Evolutionary conservation across 345 rosid genomes (phyloP).

Genomic region (Linum tenue): DNA sequence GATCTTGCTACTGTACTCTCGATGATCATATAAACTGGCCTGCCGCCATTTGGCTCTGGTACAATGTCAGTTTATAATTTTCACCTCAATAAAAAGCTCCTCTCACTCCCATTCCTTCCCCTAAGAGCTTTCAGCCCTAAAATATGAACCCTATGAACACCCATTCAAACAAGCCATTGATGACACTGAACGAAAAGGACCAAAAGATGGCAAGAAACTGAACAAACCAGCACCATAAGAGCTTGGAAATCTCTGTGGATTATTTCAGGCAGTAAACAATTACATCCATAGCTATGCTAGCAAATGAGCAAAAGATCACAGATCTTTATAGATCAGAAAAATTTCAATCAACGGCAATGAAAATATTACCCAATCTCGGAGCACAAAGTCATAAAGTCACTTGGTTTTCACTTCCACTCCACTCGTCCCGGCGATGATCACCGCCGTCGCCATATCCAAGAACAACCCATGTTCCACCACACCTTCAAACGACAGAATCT

Average conservation of each 20-base stretch:
- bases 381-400: conserved; percentile 25
- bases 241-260: not conserved
- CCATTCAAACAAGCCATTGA: not conserved
- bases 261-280: not conserved
- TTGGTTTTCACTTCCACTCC: conserved; percentile 78
- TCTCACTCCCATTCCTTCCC: not conserved
- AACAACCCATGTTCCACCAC: conserved; percentile 97
- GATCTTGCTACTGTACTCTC: no score
- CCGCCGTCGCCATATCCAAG: conserved; percentile 87
- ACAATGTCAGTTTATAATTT: not conserved
- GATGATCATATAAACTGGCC: not conserved
- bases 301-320: not conserved
- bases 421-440: conserved; percentile 70
- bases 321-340: not conserved
- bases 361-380: not conserved
- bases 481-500: conserved; percentile 66
- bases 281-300: no score
- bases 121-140: not conserved
- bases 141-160: not conserved
- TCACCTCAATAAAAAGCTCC: not conserved
- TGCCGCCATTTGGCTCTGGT: not conserved
- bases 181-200: not conserved
- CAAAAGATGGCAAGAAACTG: no score
- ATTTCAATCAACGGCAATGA: no score
- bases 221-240: not conserved